Evolutionary conservation across 768 basidiomycete genomes (phyloP).

Genomic region (Leccinum subgranulosum): DNA sequence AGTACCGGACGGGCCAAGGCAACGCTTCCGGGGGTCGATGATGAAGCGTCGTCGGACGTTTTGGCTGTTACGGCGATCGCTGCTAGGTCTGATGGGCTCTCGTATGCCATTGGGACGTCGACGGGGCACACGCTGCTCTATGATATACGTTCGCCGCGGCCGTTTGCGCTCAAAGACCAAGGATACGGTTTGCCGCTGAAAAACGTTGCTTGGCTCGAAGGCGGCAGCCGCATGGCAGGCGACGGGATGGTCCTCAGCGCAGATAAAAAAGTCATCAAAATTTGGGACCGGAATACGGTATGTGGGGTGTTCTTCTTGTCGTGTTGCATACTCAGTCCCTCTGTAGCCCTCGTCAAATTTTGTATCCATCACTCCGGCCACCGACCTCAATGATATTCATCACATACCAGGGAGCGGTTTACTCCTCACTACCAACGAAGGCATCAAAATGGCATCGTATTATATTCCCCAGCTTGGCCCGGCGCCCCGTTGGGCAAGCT

Average conservation of each 20-base stretch:
- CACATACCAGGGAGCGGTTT: constrained; percentile 88
- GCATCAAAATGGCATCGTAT: constrained; percentile 92
- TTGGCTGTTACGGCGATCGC: constrained; percentile 80
- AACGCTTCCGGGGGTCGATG: constrained; percentile 34
- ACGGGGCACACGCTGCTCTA: constrained; percentile 94
- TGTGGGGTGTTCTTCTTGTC: constrained; percentile 25
- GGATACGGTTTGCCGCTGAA: constrained; percentile 92
- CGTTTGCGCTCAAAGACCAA: constrained; percentile 92
- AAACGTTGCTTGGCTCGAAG: constrained; percentile 85
- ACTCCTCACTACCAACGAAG: constrained; percentile 90
- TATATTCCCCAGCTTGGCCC: constrained; percentile 96
- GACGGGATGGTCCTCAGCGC: constrained; percentile 88
- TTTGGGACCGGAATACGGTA: constrained; percentile 88
- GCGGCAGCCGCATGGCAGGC: constrained; percentile 78
- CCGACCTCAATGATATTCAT: constrained; percentile 87
- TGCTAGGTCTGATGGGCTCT: constrained; percentile 84
- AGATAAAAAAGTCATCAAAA: constrained; percentile 96
- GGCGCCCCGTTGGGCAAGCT: constrained; percentile 94
- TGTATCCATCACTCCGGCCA: constrained; percentile 86
- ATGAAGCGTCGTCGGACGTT: constrained; percentile 24
- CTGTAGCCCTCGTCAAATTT: constrained; percentile 80
- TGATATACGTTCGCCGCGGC: constrained; percentile 81
- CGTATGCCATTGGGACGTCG: constrained; percentile 91
- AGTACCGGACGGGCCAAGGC: constrained; percentile 33
- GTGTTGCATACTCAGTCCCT: background rate